Conservation (phyloP, 2,329 filamentous ascomycete genomes). For the Arthrobotrys sphaeroides region DNA sequence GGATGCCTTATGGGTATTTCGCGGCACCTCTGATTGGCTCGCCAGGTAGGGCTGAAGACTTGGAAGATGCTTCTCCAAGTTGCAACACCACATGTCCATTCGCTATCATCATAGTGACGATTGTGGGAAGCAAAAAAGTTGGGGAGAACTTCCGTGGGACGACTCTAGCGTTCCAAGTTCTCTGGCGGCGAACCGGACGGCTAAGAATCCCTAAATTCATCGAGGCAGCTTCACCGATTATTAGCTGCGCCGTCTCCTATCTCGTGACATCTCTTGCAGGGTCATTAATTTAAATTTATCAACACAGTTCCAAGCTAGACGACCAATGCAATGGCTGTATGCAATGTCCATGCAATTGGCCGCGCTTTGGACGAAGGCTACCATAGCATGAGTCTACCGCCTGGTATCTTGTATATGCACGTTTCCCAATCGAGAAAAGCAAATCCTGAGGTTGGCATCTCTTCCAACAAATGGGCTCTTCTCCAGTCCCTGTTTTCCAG, state of each 20-base stretch:
- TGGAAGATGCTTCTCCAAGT: conserved; percentile 18
- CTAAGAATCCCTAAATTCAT: background rate
- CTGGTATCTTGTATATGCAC: conserved; percentile 25
- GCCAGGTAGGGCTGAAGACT: conserved; percentile 47
- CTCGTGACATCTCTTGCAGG: conserved; percentile 30
- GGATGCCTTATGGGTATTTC: conserved; percentile 49
- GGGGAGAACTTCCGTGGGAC: background rate
- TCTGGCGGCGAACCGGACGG: background rate
- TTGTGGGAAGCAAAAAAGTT: background rate
- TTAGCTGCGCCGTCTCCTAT: background rate
- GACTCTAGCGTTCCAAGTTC: background rate
- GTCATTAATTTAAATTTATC: conserved; percentile 17
- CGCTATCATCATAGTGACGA: conserved; percentile 28
- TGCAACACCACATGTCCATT: conserved; percentile 42
- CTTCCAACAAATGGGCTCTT: conserved; percentile 45
- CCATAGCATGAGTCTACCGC: conserved; percentile 3
- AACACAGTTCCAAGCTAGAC: too few species aligned
- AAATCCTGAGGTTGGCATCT: background rate
- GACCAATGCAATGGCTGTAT: conserved; percentile 24
- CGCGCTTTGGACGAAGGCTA: background rate
- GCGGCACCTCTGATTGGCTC: conserved; percentile 49
- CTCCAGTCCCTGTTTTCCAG: conserved; percentile 25
- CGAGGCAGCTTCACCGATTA: background rate
- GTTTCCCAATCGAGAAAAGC: conserved; percentile 30
- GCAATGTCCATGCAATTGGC: conserved; percentile 5